Evolutionary conservation across 257 asterid species (phyloP).

Genomic region (Jacaranda copaia): DNA sequence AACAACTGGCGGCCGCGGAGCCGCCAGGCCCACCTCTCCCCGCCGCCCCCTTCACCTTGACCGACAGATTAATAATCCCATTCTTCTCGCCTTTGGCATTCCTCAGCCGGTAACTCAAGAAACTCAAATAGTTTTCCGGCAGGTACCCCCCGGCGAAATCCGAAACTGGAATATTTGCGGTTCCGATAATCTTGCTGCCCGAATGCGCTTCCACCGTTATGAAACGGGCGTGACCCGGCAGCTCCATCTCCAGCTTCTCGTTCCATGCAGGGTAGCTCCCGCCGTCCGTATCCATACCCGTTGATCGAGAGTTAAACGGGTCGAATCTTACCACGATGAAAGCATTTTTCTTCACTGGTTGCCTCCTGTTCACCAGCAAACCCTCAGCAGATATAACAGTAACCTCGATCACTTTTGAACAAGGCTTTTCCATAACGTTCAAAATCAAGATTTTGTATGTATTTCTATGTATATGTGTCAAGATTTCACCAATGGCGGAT

Average conservation of each 20-base stretch:
- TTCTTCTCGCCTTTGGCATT: conserved; percentile 59
- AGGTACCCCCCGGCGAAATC: conserved; percentile 71
- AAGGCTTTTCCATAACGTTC: conserved; percentile 23
- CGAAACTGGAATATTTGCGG: conserved; percentile 62
- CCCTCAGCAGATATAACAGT: conserved; percentile 56
- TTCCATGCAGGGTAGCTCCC: conserved; percentile 72
- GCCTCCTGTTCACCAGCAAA: conserved; percentile 32
- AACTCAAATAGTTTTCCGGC: conserved; percentile 67
- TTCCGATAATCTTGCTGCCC: conserved; percentile 52
- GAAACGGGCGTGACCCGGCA: conserved; percentile 58
- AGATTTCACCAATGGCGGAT: no score
- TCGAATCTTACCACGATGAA: conserved; percentile 46
- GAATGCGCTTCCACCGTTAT: conserved; percentile 66
- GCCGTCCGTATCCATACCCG: conserved; percentile 54
- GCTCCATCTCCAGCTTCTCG: conserved; percentile 60
- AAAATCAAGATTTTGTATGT: background rate
- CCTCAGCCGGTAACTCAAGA: conserved; percentile 82
- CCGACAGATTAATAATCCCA: conserved; percentile 79
- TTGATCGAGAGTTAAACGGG: conserved; percentile 42
- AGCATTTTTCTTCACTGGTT: conserved; percentile 45
- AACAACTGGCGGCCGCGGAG: conserved; percentile 19
- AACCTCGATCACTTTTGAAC: conserved; percentile 41
- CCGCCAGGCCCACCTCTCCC: background rate
- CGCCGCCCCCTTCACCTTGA: conserved; percentile 45
- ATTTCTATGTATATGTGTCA: background rate